A percentile compares a stretch with the other conserved stretches of the same genome.
Conservation (phyloP, 1,284 basidiomycete species). For the Sporisorium reilianum region DNA sequence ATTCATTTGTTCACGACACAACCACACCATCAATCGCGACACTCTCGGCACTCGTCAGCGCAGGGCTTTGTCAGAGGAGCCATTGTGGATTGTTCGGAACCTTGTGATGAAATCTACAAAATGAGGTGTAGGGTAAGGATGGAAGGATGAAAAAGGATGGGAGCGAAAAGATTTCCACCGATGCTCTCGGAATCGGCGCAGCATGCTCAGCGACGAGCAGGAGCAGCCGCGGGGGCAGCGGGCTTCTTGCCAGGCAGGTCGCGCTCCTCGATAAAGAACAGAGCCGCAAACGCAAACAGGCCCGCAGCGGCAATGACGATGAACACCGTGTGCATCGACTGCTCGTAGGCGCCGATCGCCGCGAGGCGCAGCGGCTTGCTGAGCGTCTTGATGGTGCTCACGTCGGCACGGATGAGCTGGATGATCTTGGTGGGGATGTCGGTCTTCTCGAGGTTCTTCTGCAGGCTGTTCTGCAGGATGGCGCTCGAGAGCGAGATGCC, state of each 20-base stretch:
- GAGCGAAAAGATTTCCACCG: neutral
- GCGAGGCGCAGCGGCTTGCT: slow-evolving; percentile 51
- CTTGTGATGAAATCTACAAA: slow-evolving; percentile 5
- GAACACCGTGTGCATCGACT: slow-evolving; percentile 69
- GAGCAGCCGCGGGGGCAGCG: slow-evolving; percentile 30
- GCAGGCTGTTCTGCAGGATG: slow-evolving; percentile 69
- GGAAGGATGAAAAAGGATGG: neutral
- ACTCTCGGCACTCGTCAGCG: no score
- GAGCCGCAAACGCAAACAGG: slow-evolving; percentile 61
- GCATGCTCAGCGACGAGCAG: slow-evolving; percentile 13
- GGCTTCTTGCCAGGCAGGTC: slow-evolving; percentile 66
- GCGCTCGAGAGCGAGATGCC: slow-evolving; percentile 70
- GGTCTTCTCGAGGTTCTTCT: slow-evolving; percentile 57
- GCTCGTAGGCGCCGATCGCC: slow-evolving; percentile 68
- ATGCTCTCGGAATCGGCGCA: no score
- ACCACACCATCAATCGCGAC: neutral
- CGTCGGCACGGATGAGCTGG: slow-evolving; percentile 66
- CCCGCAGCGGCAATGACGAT: slow-evolving; percentile 66
- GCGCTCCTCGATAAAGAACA: slow-evolving; percentile 68
- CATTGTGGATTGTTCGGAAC: slow-evolving; percentile 1
- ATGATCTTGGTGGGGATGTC: slow-evolving; percentile 65
- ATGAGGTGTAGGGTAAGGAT: neutral
- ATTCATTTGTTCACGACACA: neutral
- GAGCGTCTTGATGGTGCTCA: slow-evolving; percentile 61
- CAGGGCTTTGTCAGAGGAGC: neutral